Evolutionary conservation across 441 rosid species (phyloP).

Genomic region (Adansonia grandidieri): DNA sequence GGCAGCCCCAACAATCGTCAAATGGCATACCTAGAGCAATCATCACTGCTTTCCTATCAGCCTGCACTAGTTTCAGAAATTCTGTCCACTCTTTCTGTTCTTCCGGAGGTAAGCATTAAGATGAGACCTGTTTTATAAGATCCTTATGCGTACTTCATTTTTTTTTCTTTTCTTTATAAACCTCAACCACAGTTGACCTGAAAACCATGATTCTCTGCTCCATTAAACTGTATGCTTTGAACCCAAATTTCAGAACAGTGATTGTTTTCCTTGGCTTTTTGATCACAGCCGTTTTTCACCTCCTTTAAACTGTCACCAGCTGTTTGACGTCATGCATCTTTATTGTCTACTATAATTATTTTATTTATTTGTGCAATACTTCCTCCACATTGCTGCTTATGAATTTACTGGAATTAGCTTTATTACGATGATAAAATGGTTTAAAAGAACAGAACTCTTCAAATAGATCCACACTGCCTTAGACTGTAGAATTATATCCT

Average conservation of each 20-base stretch:
- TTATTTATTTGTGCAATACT: not conserved
- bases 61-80: slow-evolving; percentile 69
- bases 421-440: not conserved
- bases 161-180: slow-evolving; percentile 4
- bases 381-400: slow-evolving; percentile 6
- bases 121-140: slow-evolving; percentile 6
- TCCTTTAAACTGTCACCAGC: slow-evolving; percentile 13
- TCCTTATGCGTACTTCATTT: not conserved
- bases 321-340: not conserved
- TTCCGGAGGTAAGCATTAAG: slow-evolving; percentile 66
- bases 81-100: slow-evolving; percentile 66
- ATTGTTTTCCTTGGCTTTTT: not conserved
- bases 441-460: not conserved
- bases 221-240: not conserved
- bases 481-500: not conserved
- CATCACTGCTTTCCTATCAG: slow-evolving; percentile 45
- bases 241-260: not conserved
- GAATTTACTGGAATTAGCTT: slow-evolving; percentile 7
- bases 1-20: slow-evolving; percentile 36
- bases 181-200: not conserved
- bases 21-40: slow-evolving; percentile 41
- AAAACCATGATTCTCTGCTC: not conserved
- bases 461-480: slow-evolving; percentile 2
- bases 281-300: not conserved
- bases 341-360: not conserved